Evolutionary conservation across 169 alveolate genomes (phyloP).

Genomic region (Plasmodium falciparum): DNA sequence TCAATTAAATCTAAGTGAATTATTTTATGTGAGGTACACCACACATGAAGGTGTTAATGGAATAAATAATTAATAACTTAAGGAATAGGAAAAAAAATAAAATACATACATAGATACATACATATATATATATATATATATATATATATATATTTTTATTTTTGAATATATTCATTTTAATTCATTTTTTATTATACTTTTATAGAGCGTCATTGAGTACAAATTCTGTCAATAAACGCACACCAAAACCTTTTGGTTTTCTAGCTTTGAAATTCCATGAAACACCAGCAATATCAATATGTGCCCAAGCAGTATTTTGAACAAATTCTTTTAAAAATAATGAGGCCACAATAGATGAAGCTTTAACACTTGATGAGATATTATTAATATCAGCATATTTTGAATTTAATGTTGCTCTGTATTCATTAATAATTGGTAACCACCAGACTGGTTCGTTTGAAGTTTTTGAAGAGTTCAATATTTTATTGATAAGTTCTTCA

Average conservation of each 20-base stretch:
- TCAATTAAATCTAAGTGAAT: background rate
- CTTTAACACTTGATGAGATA: slow-evolving; percentile 83
- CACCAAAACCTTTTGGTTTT: slow-evolving; percentile 91
- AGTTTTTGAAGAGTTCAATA: slow-evolving; percentile 78
- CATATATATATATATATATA: background rate
- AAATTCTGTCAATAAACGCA: slow-evolving; percentile 81
- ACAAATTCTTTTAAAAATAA: slow-evolving; percentile 94
- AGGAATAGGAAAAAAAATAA: too few relatives aligned
- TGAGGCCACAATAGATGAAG: slow-evolving; percentile 93
- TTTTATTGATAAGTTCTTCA: slow-evolving; percentile 76
- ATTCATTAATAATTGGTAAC: slow-evolving; percentile 91
- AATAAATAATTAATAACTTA: too few relatives aligned
- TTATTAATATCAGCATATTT: slow-evolving; percentile 93
- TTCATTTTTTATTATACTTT: background rate
- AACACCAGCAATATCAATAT: slow-evolving; percentile 97
- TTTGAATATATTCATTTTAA: background rate
- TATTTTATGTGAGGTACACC: too few relatives aligned
- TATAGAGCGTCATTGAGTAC: slow-evolving; percentile 31
- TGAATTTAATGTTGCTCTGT: slow-evolving; percentile 86
- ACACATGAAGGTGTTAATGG: too few relatives aligned
- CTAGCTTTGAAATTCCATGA: slow-evolving; percentile 83
- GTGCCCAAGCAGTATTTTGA: slow-evolving; percentile 93
- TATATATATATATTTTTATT: background rate
- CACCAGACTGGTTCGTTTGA: slow-evolving; percentile 92
- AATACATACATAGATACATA: background rate